phyloP scores from a whole-genome alignment of 2,329 filamentous ascomycete genomes.

The Salinomyces thailandicus region DNA sequence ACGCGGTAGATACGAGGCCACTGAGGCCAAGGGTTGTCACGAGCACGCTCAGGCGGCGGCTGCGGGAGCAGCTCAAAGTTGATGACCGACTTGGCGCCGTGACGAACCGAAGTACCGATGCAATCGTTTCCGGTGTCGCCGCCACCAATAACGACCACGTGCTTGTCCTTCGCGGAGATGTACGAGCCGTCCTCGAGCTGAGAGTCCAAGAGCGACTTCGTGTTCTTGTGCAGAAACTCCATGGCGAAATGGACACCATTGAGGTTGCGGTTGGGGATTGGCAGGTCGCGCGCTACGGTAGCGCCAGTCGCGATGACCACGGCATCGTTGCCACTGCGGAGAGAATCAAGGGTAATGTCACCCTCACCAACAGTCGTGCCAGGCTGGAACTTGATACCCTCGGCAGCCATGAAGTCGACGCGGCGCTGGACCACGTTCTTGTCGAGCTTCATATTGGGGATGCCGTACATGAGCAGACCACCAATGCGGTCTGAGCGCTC shows the following conservation, averaged over 20 bases:
- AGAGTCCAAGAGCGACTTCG: slow-evolving; percentile 91
- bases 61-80: slow-evolving; percentile 95
- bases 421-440: slow-evolving; percentile 94
- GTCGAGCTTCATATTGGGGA: slow-evolving; percentile 99
- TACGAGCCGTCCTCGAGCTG: slow-evolving; percentile 73
- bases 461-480: slow-evolving; percentile 94
- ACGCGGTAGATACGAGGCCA: slow-evolving; percentile 97
- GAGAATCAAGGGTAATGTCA: slow-evolving; percentile 55
- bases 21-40: slow-evolving; percentile 95
- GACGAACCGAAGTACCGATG: slow-evolving; percentile 90
- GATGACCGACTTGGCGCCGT: slow-evolving; percentile 88
- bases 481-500: slow-evolving; percentile 85
- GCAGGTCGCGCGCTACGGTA: slow-evolving; percentile 84
- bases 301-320: slow-evolving; percentile 88
- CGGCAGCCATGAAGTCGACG: slow-evolving; percentile 86
- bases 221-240: slow-evolving; percentile 96
- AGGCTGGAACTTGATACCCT: slow-evolving; percentile 75
- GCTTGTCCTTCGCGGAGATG: slow-evolving; percentile 89
- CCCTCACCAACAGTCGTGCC: slow-evolving; percentile 67
- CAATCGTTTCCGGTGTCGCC: slow-evolving; percentile 98
- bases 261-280: slow-evolving; percentile 78
- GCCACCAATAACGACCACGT: slow-evolving; percentile 93
- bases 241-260: slow-evolving; percentile 92
- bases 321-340: slow-evolving; percentile 66
- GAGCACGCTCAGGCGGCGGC: slow-evolving; percentile 78